Conservation (phyloP, 139 green algal species). For the Asterochloris erici region DNA sequence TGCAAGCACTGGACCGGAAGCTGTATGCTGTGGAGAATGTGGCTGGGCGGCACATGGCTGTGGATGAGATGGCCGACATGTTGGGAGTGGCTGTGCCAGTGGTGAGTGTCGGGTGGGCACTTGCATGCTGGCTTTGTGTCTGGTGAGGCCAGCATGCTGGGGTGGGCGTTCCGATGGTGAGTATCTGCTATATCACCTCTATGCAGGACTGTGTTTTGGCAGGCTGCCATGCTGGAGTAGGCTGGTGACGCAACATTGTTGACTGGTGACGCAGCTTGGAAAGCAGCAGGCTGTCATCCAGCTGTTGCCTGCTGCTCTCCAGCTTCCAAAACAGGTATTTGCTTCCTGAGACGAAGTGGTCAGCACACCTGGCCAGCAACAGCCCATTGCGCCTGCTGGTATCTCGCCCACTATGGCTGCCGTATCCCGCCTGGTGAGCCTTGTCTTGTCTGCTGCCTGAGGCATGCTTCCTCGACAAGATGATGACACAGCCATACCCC, state of each 20-base stretch:
- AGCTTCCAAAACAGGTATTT: too few relatives aligned
- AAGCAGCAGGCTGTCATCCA: too few relatives aligned
- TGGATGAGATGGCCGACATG: conserved; percentile 16
- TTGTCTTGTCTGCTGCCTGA: too few relatives aligned
- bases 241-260: background rate
- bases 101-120: background rate
- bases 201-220: background rate
- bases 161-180: background rate
- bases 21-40: conserved; percentile 9
- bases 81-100: conserved; percentile 3
- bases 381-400: too few relatives aligned
- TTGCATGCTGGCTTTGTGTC: background rate
- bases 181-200: background rate
- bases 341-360: too few relatives aligned
- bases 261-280: too few relatives aligned
- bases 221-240: background rate
- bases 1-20: background rate
- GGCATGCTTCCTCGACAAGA: too few relatives aligned
- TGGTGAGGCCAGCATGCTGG: background rate
- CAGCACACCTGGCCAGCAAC: too few relatives aligned
- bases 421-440: too few relatives aligned
- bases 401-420: too few relatives aligned
- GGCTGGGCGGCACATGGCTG: background rate
- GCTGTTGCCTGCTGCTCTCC: too few relatives aligned
- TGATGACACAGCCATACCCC: too few relatives aligned